Conservation (phyloP, 805 yeast genomes). For the Yamadazyma endophytica region DNA sequence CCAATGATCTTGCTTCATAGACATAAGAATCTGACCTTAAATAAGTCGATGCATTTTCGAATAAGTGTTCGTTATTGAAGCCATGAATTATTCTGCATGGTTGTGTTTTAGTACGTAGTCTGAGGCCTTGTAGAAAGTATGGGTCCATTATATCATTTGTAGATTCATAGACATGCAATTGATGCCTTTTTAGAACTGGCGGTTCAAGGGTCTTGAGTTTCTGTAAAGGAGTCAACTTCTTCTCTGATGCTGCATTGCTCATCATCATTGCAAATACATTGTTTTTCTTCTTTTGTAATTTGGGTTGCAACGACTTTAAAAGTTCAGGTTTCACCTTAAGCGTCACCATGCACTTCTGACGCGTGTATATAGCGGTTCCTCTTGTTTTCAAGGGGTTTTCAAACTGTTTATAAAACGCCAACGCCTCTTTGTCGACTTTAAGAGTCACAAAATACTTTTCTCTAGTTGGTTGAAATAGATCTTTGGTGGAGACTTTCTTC, state of each 20-base stretch:
- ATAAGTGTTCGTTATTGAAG: too few species aligned
- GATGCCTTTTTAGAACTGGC: conserved; percentile 21
- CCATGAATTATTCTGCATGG: too few species aligned
- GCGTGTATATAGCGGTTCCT: neutral
- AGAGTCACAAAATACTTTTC: conserved; percentile 15
- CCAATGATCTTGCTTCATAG: too few species aligned
- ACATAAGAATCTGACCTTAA: too few species aligned
- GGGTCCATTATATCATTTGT: neutral
- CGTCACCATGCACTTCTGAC: too few species aligned
- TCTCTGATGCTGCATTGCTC: conserved; percentile 23
- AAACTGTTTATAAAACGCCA: conserved; percentile 20
- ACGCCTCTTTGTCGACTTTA: conserved; percentile 18
- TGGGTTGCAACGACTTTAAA: conserved; percentile 1
- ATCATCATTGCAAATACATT: conserved; percentile 39
- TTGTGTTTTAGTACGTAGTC: too few species aligned
- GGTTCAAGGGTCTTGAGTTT: conserved; percentile 29
- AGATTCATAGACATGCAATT: conserved; percentile 28
- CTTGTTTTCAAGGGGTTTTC: conserved; percentile 21
- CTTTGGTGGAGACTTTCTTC: conserved; percentile 28
- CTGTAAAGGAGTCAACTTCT: conserved; percentile 25
- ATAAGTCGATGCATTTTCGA: too few species aligned
- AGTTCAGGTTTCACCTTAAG: conserved; percentile 6
- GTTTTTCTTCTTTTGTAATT: neutral
- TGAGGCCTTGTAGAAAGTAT: neutral
- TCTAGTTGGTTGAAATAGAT: conserved; percentile 30